Base-by-base conservation (phyloP, 352 stramenopile genomes). In the Phytophthora multivora region DNA sequence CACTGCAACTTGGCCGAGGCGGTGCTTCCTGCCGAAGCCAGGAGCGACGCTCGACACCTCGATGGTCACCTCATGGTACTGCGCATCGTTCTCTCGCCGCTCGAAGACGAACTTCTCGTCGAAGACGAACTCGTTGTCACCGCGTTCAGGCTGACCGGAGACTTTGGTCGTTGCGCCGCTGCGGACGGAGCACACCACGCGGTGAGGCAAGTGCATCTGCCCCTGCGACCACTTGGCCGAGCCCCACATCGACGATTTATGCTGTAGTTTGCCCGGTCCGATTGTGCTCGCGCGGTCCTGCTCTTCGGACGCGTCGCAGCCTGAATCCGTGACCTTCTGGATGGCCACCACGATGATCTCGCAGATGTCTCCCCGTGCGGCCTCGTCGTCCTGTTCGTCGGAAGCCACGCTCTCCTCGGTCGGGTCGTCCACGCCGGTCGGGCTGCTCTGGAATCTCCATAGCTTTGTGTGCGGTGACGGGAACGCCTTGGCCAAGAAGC, bases 71-170 rank as follows among this genome's bases (percentile, higher is more conserved):
- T 75, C 28, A 52, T 66, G 56, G 40, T 71, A 76, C 10, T 66
- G 50, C 15, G 54, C 62, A 30, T 69, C 73, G 33, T 63, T 58
- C 35, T 77, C 51, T 23, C 54, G 73, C 33, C 66, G 62, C 23
- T 64, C 73, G 33, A 81, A 81, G 15, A 74, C 66, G 39, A 81
- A 81, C 59, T 81, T 81, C 19, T 79, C 73, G 57, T 77, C 69
- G 50, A 81, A 75, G 5, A 60, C 38, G 35, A 79, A 72, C 38
- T 65, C 51, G 30, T 59, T 57, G 26, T 63, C 59, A 36, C 9
- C 49, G 25, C 63, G 60, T 23, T 71, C 54, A 28, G 59, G 25
- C 23, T 66, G 56, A 18, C 59, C 51, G 15, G 69, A 74, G 43
- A 58, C 51, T 47, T 81, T 81, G 21, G 40, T 66, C 41, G 49